These are phyloP conservation scores for Pleurotus sapidus DNA, from an alignment of 768 basidiomycete species.

Conservation along the genomic window DNA sequence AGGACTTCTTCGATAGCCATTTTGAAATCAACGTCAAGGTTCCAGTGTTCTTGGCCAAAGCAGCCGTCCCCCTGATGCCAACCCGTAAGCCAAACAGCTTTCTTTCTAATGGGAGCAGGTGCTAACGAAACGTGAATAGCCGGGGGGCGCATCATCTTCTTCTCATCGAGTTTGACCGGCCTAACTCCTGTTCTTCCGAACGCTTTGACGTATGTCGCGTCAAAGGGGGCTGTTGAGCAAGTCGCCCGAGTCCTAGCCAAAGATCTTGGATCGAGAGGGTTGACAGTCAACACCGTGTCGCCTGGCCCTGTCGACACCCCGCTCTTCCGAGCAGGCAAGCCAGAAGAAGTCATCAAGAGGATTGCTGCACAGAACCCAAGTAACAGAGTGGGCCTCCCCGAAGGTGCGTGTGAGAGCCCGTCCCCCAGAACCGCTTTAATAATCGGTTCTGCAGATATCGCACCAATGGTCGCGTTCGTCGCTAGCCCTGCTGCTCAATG, in stretches of 20 bases:
- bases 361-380: slow-evolving; percentile 45
- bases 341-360: slow-evolving; percentile 39
- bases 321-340: slow-evolving; percentile 54
- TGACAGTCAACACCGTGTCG: slow-evolving; percentile 54
- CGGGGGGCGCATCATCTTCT: slow-evolving; percentile 56
- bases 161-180: slow-evolving; percentile 48
- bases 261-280: slow-evolving; percentile 48
- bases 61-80: slow-evolving; percentile 38
- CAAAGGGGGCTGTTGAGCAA: slow-evolving; percentile 62
- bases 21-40: slow-evolving; percentile 58
- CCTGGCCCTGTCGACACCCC: slow-evolving; percentile 46
- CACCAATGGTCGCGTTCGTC: slow-evolving; percentile 50
- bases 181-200: slow-evolving; percentile 43
- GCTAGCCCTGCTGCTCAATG: slow-evolving; percentile 51
- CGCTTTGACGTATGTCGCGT: slow-evolving; percentile 48
- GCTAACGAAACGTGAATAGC: slow-evolving; percentile 21
- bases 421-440: background rate
- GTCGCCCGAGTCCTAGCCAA: slow-evolving; percentile 55
- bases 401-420: slow-evolving; percentile 13
- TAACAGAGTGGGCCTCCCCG: slow-evolving; percentile 43
- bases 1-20: slow-evolving; percentile 48
- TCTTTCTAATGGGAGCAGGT: background rate
- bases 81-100: slow-evolving; percentile 30
- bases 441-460: slow-evolving; percentile 33
- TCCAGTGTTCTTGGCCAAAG: slow-evolving; percentile 52